Evolutionary conservation across 257 asterid genomes (phyloP).

Genomic region (Thymus mandschuricus): DNA sequence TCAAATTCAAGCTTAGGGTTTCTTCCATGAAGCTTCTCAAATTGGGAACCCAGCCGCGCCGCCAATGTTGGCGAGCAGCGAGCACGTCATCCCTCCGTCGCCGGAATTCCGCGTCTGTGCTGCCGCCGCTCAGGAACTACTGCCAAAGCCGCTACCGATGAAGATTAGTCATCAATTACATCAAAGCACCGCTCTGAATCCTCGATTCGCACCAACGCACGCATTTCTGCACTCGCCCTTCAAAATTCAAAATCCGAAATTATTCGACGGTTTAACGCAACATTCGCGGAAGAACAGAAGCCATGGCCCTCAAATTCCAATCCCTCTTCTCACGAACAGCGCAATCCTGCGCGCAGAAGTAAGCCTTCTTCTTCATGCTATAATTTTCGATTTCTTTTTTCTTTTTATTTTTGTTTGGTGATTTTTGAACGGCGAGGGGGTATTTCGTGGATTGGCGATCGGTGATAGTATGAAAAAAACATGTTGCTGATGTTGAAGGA

Average conservation of each 20-base stretch:
- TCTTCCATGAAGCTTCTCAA: no score
- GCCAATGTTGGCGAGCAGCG: no score
- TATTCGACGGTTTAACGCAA: slow-evolving; percentile 39
- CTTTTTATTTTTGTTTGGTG: background rate
- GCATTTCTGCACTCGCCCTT: background rate
- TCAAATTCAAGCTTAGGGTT: no score
- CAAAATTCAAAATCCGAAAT: background rate
- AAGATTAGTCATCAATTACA: background rate
- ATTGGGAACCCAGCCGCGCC: no score
- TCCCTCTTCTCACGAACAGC: slow-evolving; percentile 50
- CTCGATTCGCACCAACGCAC: background rate
- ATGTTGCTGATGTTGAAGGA: slow-evolving; percentile 52
- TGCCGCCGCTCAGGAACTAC: no score
- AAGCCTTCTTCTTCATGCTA: slow-evolving; percentile 13
- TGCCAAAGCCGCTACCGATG: no score
- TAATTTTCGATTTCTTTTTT: background rate
- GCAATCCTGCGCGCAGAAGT: slow-evolving; percentile 40
- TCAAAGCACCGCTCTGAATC: background rate
- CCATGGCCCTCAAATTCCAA: slow-evolving; percentile 59
- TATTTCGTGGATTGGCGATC: background rate
- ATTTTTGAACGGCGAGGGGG: background rate
- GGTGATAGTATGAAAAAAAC: slow-evolving; percentile 16
- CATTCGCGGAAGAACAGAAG: slow-evolving; percentile 35
- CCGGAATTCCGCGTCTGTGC: no score
- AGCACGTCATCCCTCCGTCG: no score